Evolutionary conservation across 345 rosid species (phyloP).

Genomic region (Camelina laxa): DNA sequence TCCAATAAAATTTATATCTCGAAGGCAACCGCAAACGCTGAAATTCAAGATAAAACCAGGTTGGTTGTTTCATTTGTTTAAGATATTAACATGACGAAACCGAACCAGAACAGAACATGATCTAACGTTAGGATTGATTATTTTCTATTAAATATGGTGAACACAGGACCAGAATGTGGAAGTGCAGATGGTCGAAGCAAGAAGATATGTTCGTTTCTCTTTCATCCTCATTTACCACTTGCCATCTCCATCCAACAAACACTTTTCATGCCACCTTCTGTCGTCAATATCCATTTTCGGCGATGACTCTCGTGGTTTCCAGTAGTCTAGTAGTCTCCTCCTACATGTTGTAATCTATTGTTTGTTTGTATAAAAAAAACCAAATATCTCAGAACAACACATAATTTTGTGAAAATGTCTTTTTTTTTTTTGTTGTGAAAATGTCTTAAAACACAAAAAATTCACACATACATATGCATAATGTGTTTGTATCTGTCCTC

Average conservation of each 20-base stretch:
- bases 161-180: conserved; percentile 94
- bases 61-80: conserved; percentile 25
- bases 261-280: conserved; percentile 67
- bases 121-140: neutral
- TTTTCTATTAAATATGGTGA: conserved; percentile 17
- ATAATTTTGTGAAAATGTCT: neutral
- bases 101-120: neutral
- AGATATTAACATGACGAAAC: neutral
- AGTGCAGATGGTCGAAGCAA: conserved; percentile 65
- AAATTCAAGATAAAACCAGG: conserved; percentile 98
- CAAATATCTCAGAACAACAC: neutral
- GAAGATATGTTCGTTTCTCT: conserved; percentile 78
- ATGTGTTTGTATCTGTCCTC: neutral
- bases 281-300: conserved; percentile 89
- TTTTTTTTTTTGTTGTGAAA: too few relatives aligned
- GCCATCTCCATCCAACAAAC: conserved; percentile 90
- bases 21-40: conserved; percentile 63
- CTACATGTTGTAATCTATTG: conserved; percentile 29
- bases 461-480: neutral
- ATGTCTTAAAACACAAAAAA: neutral
- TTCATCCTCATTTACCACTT: conserved; percentile 91
- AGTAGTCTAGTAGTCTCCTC: neutral
- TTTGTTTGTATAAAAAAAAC: neutral
- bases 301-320: conserved; percentile 44
- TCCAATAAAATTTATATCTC: conserved; percentile 81